Conservation (phyloP, 2,329 filamentous ascomycete species). For the Triangularia setosa region DNA sequence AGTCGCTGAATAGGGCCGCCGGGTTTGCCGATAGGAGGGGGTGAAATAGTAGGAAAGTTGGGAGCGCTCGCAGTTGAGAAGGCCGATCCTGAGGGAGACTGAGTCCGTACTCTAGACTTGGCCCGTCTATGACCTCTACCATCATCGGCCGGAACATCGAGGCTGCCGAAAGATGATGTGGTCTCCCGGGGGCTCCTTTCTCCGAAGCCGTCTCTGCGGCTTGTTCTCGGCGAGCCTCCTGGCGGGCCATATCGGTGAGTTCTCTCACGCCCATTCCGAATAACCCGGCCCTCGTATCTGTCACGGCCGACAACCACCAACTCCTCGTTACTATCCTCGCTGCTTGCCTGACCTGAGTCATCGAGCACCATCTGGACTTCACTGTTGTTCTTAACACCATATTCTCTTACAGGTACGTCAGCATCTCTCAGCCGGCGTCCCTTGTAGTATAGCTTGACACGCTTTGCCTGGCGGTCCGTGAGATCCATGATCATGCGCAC, state of each 20-base stretch:
- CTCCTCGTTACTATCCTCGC: constrained; percentile 39
- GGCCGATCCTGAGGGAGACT: constrained; percentile 25
- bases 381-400: constrained; percentile 59
- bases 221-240: constrained; percentile 8
- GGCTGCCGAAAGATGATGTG: constrained; percentile 37
- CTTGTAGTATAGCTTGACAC: constrained; percentile 69
- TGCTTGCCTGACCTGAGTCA: constrained; percentile 33
- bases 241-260: neutral
- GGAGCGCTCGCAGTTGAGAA: constrained; percentile 29
- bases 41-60: constrained; percentile 29
- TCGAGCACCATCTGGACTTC: constrained; percentile 57
- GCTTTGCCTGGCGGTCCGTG: constrained; percentile 45
- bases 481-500: constrained; percentile 63
- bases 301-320: constrained; percentile 39
- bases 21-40: constrained; percentile 33
- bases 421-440: constrained; percentile 66
- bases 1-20: constrained; percentile 57
- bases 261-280: constrained; percentile 34
- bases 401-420: constrained; percentile 51
- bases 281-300: constrained; percentile 43
- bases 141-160: constrained; percentile 36
- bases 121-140: constrained; percentile 26
- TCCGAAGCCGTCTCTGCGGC: constrained; percentile 8
- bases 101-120: constrained; percentile 30
- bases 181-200: constrained; percentile 42